Evolutionary conservation across 2,329 filamentous ascomycete genomes (phyloP).

Genomic region (Microdochium trichocladiopsis): DNA sequence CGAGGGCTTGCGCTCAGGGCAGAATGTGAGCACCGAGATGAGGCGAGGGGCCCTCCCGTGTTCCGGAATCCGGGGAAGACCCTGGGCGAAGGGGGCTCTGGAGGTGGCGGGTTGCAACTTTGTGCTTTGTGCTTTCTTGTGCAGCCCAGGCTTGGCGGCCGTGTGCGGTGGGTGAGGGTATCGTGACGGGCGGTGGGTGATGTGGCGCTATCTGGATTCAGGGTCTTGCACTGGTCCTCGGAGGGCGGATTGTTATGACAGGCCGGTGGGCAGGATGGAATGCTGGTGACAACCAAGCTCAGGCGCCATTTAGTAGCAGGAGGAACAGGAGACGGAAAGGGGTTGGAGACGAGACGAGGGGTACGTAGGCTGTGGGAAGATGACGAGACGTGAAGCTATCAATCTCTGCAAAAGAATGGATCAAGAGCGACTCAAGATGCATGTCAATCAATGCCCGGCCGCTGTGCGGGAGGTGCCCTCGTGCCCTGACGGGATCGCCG

Average conservation of each 20-base stretch:
- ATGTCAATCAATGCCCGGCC: neutral
- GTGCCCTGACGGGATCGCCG: neutral
- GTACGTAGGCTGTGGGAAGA: neutral
- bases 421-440: neutral
- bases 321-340: neutral
- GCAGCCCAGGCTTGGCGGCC: no score
- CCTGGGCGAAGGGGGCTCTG: neutral
- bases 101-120: no score
- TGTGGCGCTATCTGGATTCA: neutral
- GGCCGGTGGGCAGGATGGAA: neutral
- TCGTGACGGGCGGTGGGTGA: no score
- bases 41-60: neutral
- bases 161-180: no score
- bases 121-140: no score
- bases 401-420: neutral
- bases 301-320: constrained; percentile 1
- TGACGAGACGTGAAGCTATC: neutral
- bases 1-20: neutral
- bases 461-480: no score
- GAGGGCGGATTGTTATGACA: constrained; percentile 1
- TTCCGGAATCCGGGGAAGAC: neutral
- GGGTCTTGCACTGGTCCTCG: neutral
- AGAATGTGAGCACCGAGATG: neutral
- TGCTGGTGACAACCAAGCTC: neutral
- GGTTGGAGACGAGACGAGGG: neutral